A percentile compares a stretch with the other conserved stretches of the same genome.
Conservation (phyloP, 805 yeast species). For the Wickerhamiella shivajii region DNA sequence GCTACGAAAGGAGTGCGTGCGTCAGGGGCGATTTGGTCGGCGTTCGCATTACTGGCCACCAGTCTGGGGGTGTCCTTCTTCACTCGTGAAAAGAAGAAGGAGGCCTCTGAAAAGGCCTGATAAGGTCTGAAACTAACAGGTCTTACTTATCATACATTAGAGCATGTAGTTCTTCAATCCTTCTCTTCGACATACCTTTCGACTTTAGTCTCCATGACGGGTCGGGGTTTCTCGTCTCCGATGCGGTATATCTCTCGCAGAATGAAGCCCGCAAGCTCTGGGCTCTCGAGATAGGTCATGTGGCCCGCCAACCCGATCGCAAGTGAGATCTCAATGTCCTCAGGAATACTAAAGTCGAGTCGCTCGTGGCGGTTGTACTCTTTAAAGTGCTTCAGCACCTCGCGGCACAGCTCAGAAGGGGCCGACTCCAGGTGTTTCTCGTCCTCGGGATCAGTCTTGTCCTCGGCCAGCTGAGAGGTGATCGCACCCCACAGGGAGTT, state of each 20-base stretch:
- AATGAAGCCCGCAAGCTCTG: constrained; percentile 68
- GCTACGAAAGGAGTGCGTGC: constrained; percentile 13
- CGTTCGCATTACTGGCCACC: constrained; percentile 9
- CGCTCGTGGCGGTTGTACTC: constrained; percentile 58
- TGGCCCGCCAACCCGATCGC: constrained; percentile 77
- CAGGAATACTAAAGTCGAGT: constrained; percentile 66
- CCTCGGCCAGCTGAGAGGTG: constrained; percentile 9
- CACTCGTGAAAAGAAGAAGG: too few relatives aligned
- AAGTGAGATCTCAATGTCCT: constrained; percentile 64
- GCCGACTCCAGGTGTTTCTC: constrained; percentile 9
- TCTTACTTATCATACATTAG: too few relatives aligned
- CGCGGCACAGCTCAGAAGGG: constrained; percentile 2
- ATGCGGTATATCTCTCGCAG: constrained; percentile 36
- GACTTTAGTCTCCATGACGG: too few relatives aligned
- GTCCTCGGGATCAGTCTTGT: constrained; percentile 9
- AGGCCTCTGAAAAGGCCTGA: too few relatives aligned
- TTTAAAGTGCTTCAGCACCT: constrained; percentile 25
- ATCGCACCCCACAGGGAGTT: constrained; percentile 15
- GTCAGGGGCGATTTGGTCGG: constrained; percentile 14
- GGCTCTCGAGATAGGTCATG: constrained; percentile 74
- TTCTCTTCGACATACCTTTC: too few relatives aligned
- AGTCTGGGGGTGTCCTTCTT: too few relatives aligned
- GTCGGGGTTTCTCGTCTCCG: background rate
- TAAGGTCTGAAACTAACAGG: too few relatives aligned
- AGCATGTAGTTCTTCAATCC: too few relatives aligned